Conservation (phyloP, 2,329 filamentous ascomycete species). For the Sarocladium brachiariae region DNA sequence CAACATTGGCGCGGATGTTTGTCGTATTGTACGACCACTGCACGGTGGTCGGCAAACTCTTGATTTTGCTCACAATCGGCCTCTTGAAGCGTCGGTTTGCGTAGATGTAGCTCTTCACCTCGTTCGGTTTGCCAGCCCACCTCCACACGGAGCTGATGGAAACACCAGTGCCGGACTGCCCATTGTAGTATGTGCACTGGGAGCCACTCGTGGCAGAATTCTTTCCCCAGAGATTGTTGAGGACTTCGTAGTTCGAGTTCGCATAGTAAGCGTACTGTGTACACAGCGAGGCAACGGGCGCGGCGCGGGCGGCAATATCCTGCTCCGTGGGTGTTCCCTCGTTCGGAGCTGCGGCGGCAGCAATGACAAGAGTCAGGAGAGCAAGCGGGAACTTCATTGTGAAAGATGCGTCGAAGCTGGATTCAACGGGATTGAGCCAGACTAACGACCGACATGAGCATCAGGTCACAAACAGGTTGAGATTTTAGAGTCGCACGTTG, state of each 20-base stretch:
- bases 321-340: background rate
- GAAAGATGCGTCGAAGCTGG: too few species aligned
- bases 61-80: slow-evolving; percentile 25
- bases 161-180: slow-evolving; percentile 24
- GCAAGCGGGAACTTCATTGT: too few species aligned
- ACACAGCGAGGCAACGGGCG: slow-evolving; percentile 16
- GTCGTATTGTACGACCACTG: slow-evolving; percentile 39
- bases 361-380: too few species aligned
- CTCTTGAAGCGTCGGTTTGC: slow-evolving; percentile 26
- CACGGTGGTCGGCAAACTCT: slow-evolving; percentile 26
- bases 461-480: too few species aligned
- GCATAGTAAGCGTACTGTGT: slow-evolving; percentile 24
- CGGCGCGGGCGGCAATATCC: too few species aligned
- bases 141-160: slow-evolving; percentile 34
- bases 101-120: slow-evolving; percentile 40
- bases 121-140: slow-evolving; percentile 29
- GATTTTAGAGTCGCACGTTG: too few species aligned
- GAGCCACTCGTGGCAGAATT: slow-evolving; percentile 24
- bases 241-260: slow-evolving; percentile 22
- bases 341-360: too few species aligned
- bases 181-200: slow-evolving; percentile 35
- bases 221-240: slow-evolving; percentile 40
- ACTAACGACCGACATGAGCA: too few species aligned
- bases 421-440: too few species aligned
- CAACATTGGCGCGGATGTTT: slow-evolving; percentile 48